Percentiles rank a stretch among this genome's conserved stretches.
Evolutionary conservation across 192 early-diverging fungal genomes (phyloP).

Genomic region (Mortierella alpina): DNA sequence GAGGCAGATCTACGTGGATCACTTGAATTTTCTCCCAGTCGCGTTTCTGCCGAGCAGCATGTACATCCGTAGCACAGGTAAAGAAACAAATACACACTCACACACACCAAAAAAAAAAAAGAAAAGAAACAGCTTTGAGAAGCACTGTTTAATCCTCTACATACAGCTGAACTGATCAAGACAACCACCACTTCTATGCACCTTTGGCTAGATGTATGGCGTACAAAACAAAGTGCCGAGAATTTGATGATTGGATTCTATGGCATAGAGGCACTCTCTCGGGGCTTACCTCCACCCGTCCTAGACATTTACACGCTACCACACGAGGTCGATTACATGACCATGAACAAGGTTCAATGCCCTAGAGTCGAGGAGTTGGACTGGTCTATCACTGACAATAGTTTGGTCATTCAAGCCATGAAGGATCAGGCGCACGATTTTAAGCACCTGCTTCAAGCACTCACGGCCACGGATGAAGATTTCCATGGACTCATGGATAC

Average conservation of each 20-base stretch:
- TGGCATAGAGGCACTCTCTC: not conserved
- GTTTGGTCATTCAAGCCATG: not conserved
- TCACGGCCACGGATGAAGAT: not conserved
- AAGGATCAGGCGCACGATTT: not conserved
- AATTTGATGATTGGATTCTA: conserved; percentile 31
- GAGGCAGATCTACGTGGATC: conserved; percentile 24
- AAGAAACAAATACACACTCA: not conserved
- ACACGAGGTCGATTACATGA: conserved; percentile 13
- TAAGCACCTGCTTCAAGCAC: not conserved
- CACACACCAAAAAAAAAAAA: not conserved
- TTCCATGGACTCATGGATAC: not conserved
- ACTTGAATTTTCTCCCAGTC: conserved; percentile 1
- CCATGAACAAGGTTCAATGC: conserved; percentile 1
- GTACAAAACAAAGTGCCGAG: conserved; percentile 26
- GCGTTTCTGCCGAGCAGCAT: not conserved
- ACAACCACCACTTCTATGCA: not conserved
- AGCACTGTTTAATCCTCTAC: not conserved
- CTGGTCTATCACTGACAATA: not conserved
- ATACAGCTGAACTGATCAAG: not conserved
- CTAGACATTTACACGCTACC: conserved; percentile 2
- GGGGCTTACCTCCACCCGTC: not conserved
- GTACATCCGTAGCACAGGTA: conserved; percentile 23
- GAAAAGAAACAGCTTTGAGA: not conserved
- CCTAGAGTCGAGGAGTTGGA: not conserved
- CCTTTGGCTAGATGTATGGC: conserved; percentile 13